phyloP scores from a whole-genome alignment of 1,139 yeast species.

The Geotrichum klebahnii region DNA sequence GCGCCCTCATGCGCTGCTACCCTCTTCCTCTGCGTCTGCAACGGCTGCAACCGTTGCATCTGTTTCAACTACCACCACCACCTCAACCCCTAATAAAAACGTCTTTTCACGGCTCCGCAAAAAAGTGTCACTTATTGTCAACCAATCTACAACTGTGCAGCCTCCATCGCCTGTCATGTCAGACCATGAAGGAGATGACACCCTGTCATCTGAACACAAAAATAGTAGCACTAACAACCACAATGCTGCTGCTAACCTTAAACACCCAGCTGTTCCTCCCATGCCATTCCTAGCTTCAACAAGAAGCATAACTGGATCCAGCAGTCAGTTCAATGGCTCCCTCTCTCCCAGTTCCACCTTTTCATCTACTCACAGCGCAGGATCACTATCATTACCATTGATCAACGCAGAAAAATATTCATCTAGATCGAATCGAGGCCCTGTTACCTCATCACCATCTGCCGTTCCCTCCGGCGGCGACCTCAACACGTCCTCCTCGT shows the following conservation, averaged over 20 bases:
- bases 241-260: background rate
- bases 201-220: background rate
- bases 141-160: background rate
- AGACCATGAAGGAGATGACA: background rate
- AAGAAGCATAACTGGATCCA: background rate
- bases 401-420: background rate
- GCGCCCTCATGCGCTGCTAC: no score
- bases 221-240: background rate
- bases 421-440: no score
- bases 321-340: background rate
- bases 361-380: background rate
- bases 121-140: background rate
- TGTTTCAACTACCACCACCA: background rate
- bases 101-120: constrained; percentile 9
- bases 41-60: background rate
- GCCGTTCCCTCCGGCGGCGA: no score
- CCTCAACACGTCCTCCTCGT: background rate
- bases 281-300: background rate
- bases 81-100: background rate
- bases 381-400: background rate
- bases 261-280: background rate
- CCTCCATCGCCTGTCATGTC: constrained; percentile 1
- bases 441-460: no score
- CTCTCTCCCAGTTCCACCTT: constrained; percentile 3
- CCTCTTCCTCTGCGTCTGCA: no score